A percentile compares a stretch with the other conserved stretches of the same genome.
Conservation (phyloP, 768 basidiomycete species). For the Leccinum uliginosum region DNA sequence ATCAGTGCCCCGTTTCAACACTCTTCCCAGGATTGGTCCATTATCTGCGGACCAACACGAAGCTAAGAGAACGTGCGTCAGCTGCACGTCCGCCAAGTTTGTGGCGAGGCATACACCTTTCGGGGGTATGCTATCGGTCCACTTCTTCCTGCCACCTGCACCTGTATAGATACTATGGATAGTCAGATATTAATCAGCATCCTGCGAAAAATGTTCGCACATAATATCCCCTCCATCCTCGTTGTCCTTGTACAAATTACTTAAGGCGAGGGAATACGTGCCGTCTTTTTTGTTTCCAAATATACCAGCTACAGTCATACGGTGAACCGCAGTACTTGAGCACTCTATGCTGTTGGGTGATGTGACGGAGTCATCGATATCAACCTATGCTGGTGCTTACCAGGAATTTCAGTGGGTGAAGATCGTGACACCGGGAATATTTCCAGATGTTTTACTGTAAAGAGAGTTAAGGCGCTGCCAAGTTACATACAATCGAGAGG, state of each 20-base stretch:
- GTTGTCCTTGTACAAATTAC: constrained; percentile 20
- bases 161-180: constrained; percentile 27
- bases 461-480: background rate
- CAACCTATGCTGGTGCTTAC: constrained; percentile 7
- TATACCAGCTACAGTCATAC: constrained; percentile 14
- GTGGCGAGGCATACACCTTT: constrained; percentile 21
- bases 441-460: constrained; percentile 20
- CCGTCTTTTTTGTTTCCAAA: constrained; percentile 12
- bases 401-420: constrained; percentile 19
- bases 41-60: constrained; percentile 18
- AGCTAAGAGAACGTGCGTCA: constrained; percentile 4
- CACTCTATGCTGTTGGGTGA: constrained; percentile 6
- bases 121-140: constrained; percentile 4
- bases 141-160: constrained; percentile 17
- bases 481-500: background rate
- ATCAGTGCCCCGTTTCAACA: constrained; percentile 12
- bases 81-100: background rate
- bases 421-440: constrained; percentile 21
- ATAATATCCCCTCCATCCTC: constrained; percentile 25
- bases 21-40: constrained; percentile 22
- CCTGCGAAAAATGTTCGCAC: constrained; percentile 9
- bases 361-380: background rate
- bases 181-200: background rate
- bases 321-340: constrained; percentile 16
- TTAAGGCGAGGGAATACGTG: constrained; percentile 18